Conservation (phyloP, 441 rosid species). For the Croton setiger region DNA sequence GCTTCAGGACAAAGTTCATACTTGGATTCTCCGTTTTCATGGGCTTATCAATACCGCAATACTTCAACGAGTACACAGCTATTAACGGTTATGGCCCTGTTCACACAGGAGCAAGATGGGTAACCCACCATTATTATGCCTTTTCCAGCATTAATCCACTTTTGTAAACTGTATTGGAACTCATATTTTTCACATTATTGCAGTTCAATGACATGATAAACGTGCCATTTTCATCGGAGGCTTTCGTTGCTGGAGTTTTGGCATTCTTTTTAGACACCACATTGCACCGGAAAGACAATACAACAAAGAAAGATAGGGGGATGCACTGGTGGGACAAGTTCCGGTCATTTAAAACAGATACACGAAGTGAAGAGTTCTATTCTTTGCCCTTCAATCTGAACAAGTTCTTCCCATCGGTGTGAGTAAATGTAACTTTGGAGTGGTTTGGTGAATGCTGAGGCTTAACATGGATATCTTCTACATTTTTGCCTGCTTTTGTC, state of each 20-base stretch:
- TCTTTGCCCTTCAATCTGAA: conserved; percentile 90
- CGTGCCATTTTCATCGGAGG: conserved; percentile 79
- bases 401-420: conserved; percentile 86
- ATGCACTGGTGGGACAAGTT: conserved; percentile 95
- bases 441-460: conserved; percentile 5
- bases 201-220: conserved; percentile 97
- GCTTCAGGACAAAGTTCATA: conserved; percentile 69
- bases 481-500: conserved; percentile 8
- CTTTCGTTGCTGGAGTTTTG: conserved; percentile 76
- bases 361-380: conserved; percentile 85
- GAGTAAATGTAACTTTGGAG: not conserved
- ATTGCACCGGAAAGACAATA: conserved; percentile 54
- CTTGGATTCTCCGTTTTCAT: conserved; percentile 93
- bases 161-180: not conserved
- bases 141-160: not conserved
- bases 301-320: conserved; percentile 76
- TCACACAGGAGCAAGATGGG: conserved; percentile 94
- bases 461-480: not conserved
- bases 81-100: conserved; percentile 81
- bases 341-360: conserved; percentile 62
- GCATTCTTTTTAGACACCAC: conserved; percentile 71
- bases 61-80: conserved; percentile 89
- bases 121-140: conserved; percentile 21
- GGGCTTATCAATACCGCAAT: conserved; percentile 92
- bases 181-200: conserved; percentile 13